Conservation (phyloP, 169 alveolate genomes). For the Cryptosporidium viatorum region DNA sequence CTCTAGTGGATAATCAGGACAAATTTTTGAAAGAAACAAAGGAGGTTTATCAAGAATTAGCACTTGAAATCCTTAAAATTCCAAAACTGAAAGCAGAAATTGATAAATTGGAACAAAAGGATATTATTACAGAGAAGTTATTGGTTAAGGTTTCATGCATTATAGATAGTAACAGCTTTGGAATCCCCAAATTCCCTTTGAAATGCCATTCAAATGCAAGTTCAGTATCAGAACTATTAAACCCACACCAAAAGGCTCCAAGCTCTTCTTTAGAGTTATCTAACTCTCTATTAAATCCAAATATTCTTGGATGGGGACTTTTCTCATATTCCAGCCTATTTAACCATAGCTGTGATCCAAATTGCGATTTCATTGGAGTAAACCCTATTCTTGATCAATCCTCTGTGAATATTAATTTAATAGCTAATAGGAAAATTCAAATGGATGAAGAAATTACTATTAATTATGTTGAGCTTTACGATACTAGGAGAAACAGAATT, state of each 20-base stretch:
- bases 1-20: background rate
- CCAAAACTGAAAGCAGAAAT: background rate
- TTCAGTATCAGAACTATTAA: background rate
- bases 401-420: conserved; percentile 6
- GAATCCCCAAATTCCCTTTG: conserved; percentile 44
- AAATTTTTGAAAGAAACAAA: background rate
- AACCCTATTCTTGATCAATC: background rate
- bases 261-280: conserved; percentile 19
- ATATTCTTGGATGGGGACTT: conserved; percentile 58
- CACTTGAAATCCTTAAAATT: conserved; percentile 24
- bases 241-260: background rate
- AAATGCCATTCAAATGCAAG: background rate
- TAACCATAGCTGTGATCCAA: conserved; percentile 73
- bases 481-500: conserved; percentile 49
- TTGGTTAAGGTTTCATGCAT: conserved; percentile 29
- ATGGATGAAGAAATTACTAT: conserved; percentile 48
- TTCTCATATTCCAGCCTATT: conserved; percentile 50
- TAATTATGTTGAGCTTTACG: conserved; percentile 49
- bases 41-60: conserved; percentile 7
- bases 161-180: conserved; percentile 68
- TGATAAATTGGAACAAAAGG: background rate
- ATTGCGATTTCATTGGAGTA: conserved; percentile 49
- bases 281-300: conserved; percentile 40
- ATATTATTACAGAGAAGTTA: background rate
- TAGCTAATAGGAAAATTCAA: conserved; percentile 16